Percentiles rank a stretch among this genome's conserved stretches.
Conservation (phyloP, 208 protist species). For the Leishmania gerbilli region DNA sequence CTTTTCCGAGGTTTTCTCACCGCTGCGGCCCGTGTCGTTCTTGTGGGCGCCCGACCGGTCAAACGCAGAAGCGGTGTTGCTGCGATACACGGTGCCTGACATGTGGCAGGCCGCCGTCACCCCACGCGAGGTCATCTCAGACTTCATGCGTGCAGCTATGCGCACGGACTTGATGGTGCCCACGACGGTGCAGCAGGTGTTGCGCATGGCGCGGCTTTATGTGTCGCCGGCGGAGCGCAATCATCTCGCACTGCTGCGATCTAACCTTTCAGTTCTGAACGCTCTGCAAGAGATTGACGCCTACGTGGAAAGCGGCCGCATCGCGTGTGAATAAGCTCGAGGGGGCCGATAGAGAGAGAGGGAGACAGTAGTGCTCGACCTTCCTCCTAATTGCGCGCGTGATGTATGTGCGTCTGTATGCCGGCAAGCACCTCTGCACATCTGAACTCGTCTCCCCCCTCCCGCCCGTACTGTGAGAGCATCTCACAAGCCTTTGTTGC, state of each 20-base stretch:
- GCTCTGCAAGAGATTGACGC: slow-evolving; percentile 59
- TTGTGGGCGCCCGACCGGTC: slow-evolving; percentile 19
- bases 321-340: slow-evolving; percentile 10
- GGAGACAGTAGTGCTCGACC: not conserved
- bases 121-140: slow-evolving; percentile 76
- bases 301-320: slow-evolving; percentile 40
- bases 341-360: not conserved
- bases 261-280: slow-evolving; percentile 48
- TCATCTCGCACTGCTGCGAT: slow-evolving; percentile 65
- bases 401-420: not conserved
- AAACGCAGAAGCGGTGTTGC: not conserved
- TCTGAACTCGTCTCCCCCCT: not conserved
- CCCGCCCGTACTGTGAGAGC: not conserved
- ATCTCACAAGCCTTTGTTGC: not conserved
- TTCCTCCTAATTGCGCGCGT: not conserved
- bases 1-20: slow-evolving; percentile 5
- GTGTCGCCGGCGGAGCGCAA: slow-evolving; percentile 69
- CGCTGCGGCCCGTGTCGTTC: slow-evolving; percentile 20
- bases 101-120: slow-evolving; percentile 36
- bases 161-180: slow-evolving; percentile 53
- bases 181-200: slow-evolving; percentile 71
- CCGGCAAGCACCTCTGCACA: not conserved
- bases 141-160: slow-evolving; percentile 72
- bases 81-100: slow-evolving; percentile 21
- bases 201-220: slow-evolving; percentile 74